Evolutionary conservation across 2,329 filamentous ascomycete species (phyloP).

Genomic region (Raffaelea albimanens): DNA sequence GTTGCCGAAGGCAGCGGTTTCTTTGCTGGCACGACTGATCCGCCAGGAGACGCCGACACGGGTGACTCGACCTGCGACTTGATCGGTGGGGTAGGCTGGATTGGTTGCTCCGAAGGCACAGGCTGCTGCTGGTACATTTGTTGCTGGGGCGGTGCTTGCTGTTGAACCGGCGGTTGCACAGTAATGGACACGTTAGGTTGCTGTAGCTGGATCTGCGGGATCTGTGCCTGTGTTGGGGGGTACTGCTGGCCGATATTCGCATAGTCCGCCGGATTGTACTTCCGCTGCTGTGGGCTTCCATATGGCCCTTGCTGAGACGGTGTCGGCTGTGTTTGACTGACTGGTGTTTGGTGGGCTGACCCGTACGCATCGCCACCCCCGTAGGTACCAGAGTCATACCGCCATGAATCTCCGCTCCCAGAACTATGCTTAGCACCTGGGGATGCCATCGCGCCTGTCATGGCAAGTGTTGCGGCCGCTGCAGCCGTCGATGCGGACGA

Average conservation of each 20-base stretch:
- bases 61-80: conserved; percentile 31
- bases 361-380: conserved; percentile 18
- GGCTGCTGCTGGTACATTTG: conserved; percentile 14
- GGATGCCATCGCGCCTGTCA: conserved; percentile 38
- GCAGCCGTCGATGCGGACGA: conserved; percentile 42
- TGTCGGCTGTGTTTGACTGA: conserved; percentile 18
- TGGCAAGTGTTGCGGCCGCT: conserved; percentile 47
- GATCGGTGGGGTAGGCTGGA: conserved; percentile 24
- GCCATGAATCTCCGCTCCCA: conserved; percentile 15
- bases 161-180: conserved; percentile 17
- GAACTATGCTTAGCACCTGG: conserved; percentile 20
- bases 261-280: conserved; percentile 73
- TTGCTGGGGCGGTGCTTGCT: conserved; percentile 25
- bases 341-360: conserved; percentile 5
- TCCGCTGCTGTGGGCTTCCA: conserved; percentile 40
- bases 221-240: conserved; percentile 27
- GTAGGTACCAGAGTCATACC: conserved; percentile 21
- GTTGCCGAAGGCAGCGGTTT: conserved; percentile 64
- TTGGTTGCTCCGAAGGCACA: conserved; percentile 18
- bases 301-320: conserved; percentile 13
- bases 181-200: conserved; percentile 14
- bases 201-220: conserved; percentile 4
- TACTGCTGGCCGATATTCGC: conserved; percentile 48
- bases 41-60: conserved; percentile 21
- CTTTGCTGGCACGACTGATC: conserved; percentile 16